Base-by-base conservation (phyloP, 148 eudicot species). In the Arctostaphylos glauca region DNA sequence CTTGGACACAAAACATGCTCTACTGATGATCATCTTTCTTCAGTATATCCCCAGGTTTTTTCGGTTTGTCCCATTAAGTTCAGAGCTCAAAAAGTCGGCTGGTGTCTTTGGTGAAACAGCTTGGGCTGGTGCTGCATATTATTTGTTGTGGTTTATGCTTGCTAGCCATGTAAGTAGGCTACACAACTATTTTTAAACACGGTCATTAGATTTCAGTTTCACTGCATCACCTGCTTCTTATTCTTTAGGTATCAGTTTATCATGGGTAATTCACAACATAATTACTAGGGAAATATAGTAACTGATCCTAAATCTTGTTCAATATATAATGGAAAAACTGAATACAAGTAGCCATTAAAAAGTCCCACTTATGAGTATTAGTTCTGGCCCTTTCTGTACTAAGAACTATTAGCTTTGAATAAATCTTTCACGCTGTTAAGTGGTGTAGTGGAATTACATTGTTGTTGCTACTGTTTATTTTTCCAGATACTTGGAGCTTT, bases 121-220 rank as follows among this genome's bases (percentile, higher is more conserved):
- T 77, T 92, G 93, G 93, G 95, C 95, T 76, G 95, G 95, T 81
- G 95, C 95, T 71, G 95, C 90, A 47, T 92, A 91, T 82, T 92
- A 92, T 86, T 83, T 92, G 84, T 59, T 92, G 73, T 89, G 90
- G 92, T 92, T 88, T 82, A 14, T 92, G 86, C 91, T 92, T 81
- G 92, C 95, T 47, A 91, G 95, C 74, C 95, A 92, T 90, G 95
- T 92, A 88, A 86, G 92, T 75, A 74, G 48, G 48, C 83, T 50
- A 13, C 56, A 43, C 52, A 44, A 52, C 64, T 53, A 18, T 72
- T 53, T 49, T 48, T 48, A 54, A 54, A 68, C 64, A 72, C 48
- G 46, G 9, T n/a, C 31, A 74, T 48, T 9, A 48, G n/a, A 47
- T 38, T 12, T 50, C 74, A 70, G 47, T 41, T 21, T 41, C 43